Percentiles rank a stretch among this genome's conserved stretches.
Conservation (phyloP, 192 early-diverging fungal genomes). For the Coemansia sp. region DNA sequence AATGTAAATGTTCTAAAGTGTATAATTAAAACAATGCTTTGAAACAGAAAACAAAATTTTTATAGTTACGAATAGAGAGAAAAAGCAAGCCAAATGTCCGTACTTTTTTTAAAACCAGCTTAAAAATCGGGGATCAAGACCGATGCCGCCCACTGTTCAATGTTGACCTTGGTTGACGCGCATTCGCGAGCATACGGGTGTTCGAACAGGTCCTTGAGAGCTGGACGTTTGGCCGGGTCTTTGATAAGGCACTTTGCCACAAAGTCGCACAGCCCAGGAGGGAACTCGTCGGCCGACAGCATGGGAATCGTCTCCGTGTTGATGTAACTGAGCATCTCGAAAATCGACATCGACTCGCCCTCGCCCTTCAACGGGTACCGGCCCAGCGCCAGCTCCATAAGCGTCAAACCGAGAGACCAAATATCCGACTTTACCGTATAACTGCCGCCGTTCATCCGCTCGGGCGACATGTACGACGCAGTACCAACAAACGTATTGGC, state of each 20-base stretch:
- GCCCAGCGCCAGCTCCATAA: constrained; percentile 80
- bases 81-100: neutral
- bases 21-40: neutral
- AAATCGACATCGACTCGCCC: constrained; percentile 68
- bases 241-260: constrained; percentile 57
- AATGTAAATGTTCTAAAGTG: neutral
- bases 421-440: constrained; percentile 83
- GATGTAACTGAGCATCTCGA: constrained; percentile 93
- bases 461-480: constrained; percentile 82
- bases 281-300: constrained; percentile 73
- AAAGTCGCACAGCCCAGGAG: constrained; percentile 75
- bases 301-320: constrained; percentile 83
- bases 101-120: neutral
- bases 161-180: constrained; percentile 60
- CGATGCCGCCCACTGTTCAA: constrained; percentile 61
- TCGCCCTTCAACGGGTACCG: constrained; percentile 72
- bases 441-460: constrained; percentile 74
- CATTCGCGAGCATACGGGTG: constrained; percentile 59
- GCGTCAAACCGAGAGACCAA: constrained; percentile 78
- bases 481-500: constrained; percentile 87
- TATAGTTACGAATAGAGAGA: constrained; percentile 51
- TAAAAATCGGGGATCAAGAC: constrained; percentile 32
- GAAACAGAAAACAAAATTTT: constrained; percentile 12
- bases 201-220: constrained; percentile 64
- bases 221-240: constrained; percentile 59